A percentile compares a stretch with the other conserved stretches of the same genome.
Conservation (phyloP, 2,329 filamentous ascomycete species). For the Neoascochyta sp. region DNA sequence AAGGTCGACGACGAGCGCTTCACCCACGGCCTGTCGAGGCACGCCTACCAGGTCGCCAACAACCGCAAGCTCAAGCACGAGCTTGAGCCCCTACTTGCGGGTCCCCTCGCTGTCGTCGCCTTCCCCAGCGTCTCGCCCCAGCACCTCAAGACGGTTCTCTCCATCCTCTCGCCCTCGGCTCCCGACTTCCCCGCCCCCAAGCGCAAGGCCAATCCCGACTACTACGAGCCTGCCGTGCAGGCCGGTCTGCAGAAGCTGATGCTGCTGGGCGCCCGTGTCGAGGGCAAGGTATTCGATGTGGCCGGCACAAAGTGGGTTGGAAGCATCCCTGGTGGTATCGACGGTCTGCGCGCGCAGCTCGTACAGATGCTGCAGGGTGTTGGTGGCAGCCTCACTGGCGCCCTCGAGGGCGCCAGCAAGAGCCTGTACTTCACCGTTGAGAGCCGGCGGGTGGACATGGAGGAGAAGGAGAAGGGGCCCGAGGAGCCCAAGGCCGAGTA, state of each 20-base stretch:
- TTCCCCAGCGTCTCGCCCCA: constrained; percentile 80
- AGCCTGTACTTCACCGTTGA: constrained; percentile 87
- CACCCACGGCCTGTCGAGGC: constrained; percentile 58
- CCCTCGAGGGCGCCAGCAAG: constrained; percentile 76
- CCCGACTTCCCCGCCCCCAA: constrained; percentile 74
- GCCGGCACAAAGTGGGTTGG: constrained; percentile 68
- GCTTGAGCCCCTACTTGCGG: constrained; percentile 73
- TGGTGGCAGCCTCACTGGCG: constrained; percentile 70
- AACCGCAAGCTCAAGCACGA: constrained; percentile 54
- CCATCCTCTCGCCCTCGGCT: constrained; percentile 65
- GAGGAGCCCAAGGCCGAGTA: constrained; percentile 17
- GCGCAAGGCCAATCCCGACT: constrained; percentile 71
- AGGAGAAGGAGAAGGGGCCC: constrained; percentile 59
- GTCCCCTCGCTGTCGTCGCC: constrained; percentile 74
- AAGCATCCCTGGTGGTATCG: constrained; percentile 75
- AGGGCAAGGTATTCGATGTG: constrained; percentile 77
- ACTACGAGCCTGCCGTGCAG: constrained; percentile 76
- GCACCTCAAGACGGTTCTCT: constrained; percentile 77
- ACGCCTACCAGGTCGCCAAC: constrained; percentile 51
- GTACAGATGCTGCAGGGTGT: constrained; percentile 76
- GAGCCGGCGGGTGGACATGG: constrained; percentile 72
- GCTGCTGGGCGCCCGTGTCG: constrained; percentile 79
- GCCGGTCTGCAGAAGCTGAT: constrained; percentile 80
- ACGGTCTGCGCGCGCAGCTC: constrained; percentile 76
- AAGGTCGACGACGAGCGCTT: constrained; percentile 50